Conservation (phyloP, 129 eudicot genomes). For the Escallonia herrerae region DNA sequence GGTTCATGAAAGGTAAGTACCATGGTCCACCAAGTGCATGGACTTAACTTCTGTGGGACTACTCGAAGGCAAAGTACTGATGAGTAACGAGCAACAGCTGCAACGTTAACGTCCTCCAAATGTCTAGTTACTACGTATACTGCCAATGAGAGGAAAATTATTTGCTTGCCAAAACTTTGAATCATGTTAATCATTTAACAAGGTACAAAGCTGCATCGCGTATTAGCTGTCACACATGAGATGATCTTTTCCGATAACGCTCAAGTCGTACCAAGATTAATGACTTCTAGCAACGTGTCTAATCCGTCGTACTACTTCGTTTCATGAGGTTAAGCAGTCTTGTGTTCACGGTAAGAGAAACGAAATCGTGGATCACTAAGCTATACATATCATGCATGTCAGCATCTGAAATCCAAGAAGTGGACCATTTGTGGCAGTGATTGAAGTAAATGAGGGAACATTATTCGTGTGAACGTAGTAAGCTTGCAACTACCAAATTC, state of each 20-base stretch:
- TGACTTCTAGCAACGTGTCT: too few relatives aligned
- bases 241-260: too few relatives aligned
- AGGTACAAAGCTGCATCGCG: too few relatives aligned
- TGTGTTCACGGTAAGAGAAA: too few relatives aligned
- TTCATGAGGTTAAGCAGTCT: too few relatives aligned
- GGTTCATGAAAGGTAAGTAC: slow-evolving; percentile 8
- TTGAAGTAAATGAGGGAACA: slow-evolving; percentile 26
- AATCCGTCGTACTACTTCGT: too few relatives aligned
- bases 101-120: slow-evolving; percentile 9
- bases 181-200: too few relatives aligned
- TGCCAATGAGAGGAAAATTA: neutral
- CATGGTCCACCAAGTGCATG: slow-evolving; percentile 23
- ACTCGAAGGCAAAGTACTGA: neutral
- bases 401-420: slow-evolving; percentile 14
- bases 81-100: neutral
- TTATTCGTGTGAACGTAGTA: slow-evolving; percentile 28
- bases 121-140: slow-evolving; percentile 6
- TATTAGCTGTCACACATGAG: too few relatives aligned
- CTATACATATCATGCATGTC: slow-evolving; percentile 8
- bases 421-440: slow-evolving; percentile 27
- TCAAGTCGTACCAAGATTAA: too few relatives aligned
- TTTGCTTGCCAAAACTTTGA: too few relatives aligned
- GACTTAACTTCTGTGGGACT: neutral
- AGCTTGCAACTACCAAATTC: slow-evolving; percentile 25
- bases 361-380: too few relatives aligned